Evolutionary conservation across 805 yeast species (phyloP).

Genomic region (Tetrapisispora taiwanensis): DNA sequence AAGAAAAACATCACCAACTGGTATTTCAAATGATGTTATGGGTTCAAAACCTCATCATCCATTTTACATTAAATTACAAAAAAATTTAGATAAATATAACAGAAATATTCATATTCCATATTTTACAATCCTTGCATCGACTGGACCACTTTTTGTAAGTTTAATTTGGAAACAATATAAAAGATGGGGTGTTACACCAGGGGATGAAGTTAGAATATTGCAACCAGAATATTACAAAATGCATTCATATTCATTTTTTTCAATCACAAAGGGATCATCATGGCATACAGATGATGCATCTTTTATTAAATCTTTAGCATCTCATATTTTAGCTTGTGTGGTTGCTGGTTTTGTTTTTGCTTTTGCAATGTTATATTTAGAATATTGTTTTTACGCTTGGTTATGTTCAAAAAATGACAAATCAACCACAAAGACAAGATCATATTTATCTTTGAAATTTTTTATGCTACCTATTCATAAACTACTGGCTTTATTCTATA

Average conservation of each 20-base stretch:
- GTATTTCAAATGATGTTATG: slow-evolving; percentile 89
- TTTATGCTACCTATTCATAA: slow-evolving; percentile 1
- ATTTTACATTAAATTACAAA: slow-evolving; percentile 62
- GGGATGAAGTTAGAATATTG: slow-evolving; percentile 53
- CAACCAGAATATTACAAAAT: slow-evolving; percentile 66
- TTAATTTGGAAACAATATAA: slow-evolving; percentile 83
- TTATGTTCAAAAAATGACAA: slow-evolving; percentile 17
- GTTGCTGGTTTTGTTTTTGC: slow-evolving; percentile 59
- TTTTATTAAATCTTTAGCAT: slow-evolving; percentile 60
- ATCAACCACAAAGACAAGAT: not conserved
- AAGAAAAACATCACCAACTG: slow-evolving; percentile 80
- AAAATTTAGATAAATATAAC: slow-evolving; percentile 51
- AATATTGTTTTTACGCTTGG: slow-evolving; percentile 38
- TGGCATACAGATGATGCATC: slow-evolving; percentile 90
- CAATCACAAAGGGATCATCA: slow-evolving; percentile 72
- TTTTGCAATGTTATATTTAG: slow-evolving; percentile 35
- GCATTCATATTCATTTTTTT: slow-evolving; percentile 53
- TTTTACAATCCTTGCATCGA: slow-evolving; percentile 83
- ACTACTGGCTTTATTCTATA: not conserved
- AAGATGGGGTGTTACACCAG: slow-evolving; percentile 61
- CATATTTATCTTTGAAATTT: not conserved
- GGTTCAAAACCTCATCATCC: slow-evolving; percentile 83
- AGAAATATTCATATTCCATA: slow-evolving; percentile 79
- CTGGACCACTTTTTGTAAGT: slow-evolving; percentile 83
- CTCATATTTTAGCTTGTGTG: slow-evolving; percentile 65